Evolutionary conservation across 2,329 filamentous ascomycete genomes (phyloP).

Genomic region (Colletotrichum orchidophilum): DNA sequence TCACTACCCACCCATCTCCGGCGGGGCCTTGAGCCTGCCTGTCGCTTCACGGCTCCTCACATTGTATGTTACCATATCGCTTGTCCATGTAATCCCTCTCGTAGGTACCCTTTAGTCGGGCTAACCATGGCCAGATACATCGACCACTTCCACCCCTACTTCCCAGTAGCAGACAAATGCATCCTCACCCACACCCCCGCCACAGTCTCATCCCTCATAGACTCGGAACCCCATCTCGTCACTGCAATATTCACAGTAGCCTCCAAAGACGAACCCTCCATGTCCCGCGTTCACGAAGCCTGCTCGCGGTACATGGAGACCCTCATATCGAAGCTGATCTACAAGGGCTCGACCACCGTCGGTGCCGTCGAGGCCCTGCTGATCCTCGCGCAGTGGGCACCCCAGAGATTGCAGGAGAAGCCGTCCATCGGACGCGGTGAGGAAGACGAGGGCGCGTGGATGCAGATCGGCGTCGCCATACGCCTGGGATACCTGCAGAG

Average conservation of each 20-base stretch:
- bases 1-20: conserved; percentile 45
- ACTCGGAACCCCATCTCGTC: conserved; percentile 69
- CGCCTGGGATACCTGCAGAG: conserved; percentile 76
- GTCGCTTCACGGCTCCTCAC: conserved; percentile 27
- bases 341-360: conserved; percentile 72
- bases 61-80: conserved; percentile 30
- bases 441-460: conserved; percentile 80
- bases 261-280: conserved; percentile 74
- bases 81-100: conserved; percentile 38
- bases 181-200: conserved; percentile 69
- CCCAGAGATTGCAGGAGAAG: conserved; percentile 69
- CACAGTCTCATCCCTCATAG: conserved; percentile 62
- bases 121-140: conserved; percentile 60
- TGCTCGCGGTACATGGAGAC: conserved; percentile 77
- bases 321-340: conserved; percentile 72
- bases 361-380: conserved; percentile 77
- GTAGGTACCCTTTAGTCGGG: not conserved
- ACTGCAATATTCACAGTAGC: conserved; percentile 77
- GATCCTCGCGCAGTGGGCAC: conserved; percentile 78
- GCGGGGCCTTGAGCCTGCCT: conserved; percentile 40
- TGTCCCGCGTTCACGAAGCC: conserved; percentile 69
- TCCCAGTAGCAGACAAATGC: conserved; percentile 71
- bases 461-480: conserved; percentile 77
- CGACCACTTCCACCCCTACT: conserved; percentile 74
- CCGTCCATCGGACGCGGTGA: conserved; percentile 75